Conservation (phyloP, 345 rosid genomes). For the Eucalyptus decipiens region DNA sequence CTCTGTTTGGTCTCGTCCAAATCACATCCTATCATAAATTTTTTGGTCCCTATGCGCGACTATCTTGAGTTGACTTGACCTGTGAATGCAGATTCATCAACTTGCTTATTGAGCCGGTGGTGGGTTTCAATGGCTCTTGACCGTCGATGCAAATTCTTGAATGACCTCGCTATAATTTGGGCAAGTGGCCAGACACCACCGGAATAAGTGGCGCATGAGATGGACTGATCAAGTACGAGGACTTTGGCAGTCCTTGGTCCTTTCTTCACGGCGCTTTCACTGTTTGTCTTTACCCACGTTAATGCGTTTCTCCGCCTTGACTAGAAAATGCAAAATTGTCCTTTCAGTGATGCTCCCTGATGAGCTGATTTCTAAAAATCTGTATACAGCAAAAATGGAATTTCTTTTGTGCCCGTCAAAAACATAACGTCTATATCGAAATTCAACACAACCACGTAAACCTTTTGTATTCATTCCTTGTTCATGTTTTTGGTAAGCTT, state of each 20-base stretch:
- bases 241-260: background rate
- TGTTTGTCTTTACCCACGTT: background rate
- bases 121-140: no score
- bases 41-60: no score
- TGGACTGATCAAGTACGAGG: background rate
- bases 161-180: background rate
- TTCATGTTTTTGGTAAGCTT: background rate
- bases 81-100: no score
- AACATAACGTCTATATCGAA: background rate
- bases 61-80: no score
- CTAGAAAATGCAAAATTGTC: background rate
- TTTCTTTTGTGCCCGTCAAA: background rate
- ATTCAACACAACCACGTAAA: background rate
- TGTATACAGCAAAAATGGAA: no score
- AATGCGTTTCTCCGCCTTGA: background rate
- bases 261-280: no score
- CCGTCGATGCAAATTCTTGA: background rate
- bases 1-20: no score
- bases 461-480: no score
- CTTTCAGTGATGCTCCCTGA: background rate
- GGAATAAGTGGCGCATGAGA: background rate
- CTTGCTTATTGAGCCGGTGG: no score
- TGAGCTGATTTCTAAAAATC: background rate
- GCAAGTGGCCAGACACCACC: background rate
- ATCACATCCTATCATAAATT: no score